Percentiles rank a stretch among this genome's conserved stretches.
Conservation (phyloP, 2,329 filamentous ascomycete species). For the Epichloe brachyelytri region DNA sequence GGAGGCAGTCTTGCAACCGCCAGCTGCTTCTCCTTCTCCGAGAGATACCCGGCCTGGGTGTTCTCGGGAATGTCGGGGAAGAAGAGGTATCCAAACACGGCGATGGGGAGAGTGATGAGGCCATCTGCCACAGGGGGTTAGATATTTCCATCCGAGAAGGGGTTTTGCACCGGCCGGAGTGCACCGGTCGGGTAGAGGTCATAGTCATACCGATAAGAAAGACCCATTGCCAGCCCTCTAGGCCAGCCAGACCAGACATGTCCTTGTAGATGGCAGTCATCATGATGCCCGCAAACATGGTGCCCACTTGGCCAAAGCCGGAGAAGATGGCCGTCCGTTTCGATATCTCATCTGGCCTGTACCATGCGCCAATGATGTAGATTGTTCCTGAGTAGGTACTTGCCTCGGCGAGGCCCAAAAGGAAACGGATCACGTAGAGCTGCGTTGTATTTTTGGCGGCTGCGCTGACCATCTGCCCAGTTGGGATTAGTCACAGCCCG, state of each 20-base stretch:
- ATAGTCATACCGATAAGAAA: constrained; percentile 43
- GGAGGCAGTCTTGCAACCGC: constrained; percentile 15
- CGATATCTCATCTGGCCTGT: constrained; percentile 45
- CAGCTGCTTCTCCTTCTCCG: constrained; percentile 30
- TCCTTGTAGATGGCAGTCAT: constrained; percentile 46
- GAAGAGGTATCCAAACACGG: constrained; percentile 21
- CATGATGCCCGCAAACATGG: constrained; percentile 39
- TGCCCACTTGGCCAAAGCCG: constrained; percentile 44
- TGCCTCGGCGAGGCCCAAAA: constrained; percentile 25
- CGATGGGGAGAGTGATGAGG: constrained; percentile 26
- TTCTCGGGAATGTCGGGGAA: constrained; percentile 33
- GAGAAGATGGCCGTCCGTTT: constrained; percentile 53
- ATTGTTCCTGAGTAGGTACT: constrained; percentile 28
- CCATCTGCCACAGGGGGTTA: constrained; percentile 28
- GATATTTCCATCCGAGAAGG: no score
- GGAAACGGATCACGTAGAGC: constrained; percentile 17
- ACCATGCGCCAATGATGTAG: constrained; percentile 40
- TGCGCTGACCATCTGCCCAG: background rate
- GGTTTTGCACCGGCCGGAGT: no score
- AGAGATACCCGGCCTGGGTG: constrained; percentile 29
- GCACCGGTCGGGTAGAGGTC: no score
- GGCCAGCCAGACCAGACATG: constrained; percentile 32
- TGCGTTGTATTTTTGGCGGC: background rate
- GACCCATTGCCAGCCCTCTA: constrained; percentile 55
- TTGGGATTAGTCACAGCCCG: background rate